phyloP scores from a whole-genome alignment of 2,329 filamentous ascomycete genomes.

The Dryadomyces quercus-mongolicae region DNA sequence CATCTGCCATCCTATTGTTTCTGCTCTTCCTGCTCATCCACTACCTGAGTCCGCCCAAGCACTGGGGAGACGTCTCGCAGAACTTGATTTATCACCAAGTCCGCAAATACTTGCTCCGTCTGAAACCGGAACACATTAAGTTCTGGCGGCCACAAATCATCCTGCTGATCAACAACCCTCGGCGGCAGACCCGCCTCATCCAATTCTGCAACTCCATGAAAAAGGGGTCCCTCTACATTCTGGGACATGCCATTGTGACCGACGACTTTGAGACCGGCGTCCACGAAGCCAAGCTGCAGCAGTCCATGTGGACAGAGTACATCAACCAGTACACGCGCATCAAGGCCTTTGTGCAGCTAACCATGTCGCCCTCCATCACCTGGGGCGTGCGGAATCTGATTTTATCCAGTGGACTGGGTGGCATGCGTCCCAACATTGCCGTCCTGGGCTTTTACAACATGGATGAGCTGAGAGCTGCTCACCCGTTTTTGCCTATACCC shows the following conservation, averaged over 20 bases:
- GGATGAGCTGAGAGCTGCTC: conserved; percentile 56
- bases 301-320: conserved; percentile 73
- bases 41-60: conserved; percentile 72
- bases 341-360: conserved; percentile 81
- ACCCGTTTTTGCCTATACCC: conserved; percentile 34
- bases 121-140: conserved; percentile 81
- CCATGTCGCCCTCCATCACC: conserved; percentile 69
- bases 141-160: conserved; percentile 88
- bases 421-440: conserved; percentile 83
- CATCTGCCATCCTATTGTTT: conserved; percentile 60
- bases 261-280: conserved; percentile 70
- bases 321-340: conserved; percentile 72
- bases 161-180: conserved; percentile 69
- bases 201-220: conserved; percentile 89
- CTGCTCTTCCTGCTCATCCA: conserved; percentile 77
- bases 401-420: conserved; percentile 67
- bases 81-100: conserved; percentile 81
- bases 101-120: conserved; percentile 71
- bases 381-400: conserved; percentile 81
- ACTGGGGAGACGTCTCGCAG: conserved; percentile 84
- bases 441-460: conserved; percentile 72
- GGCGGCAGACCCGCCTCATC: conserved; percentile 71
- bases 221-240: conserved; percentile 73
- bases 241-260: conserved; percentile 80
- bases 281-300: conserved; percentile 69